Conservation (phyloP, 805 yeast genomes). For the Blastobotrys peoriensis region DNA sequence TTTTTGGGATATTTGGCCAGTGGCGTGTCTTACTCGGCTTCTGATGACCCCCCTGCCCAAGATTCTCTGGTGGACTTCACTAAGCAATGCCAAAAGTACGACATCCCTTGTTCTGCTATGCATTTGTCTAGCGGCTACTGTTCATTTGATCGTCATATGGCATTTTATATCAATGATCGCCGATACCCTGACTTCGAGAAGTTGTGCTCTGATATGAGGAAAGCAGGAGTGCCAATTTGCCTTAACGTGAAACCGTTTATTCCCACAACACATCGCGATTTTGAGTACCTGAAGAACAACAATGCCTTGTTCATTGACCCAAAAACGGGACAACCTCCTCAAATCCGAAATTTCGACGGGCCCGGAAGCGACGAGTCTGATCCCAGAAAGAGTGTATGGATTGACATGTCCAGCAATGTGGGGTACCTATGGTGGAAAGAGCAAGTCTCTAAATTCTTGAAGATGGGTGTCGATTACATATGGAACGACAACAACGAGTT, state of each 20-base stretch:
- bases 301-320: constrained; percentile 2
- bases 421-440: constrained; percentile 6
- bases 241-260: constrained; percentile 7
- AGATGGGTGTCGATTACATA: constrained; percentile 1
- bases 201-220: constrained; percentile 2
- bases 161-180: constrained; percentile 4
- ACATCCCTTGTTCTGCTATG: constrained; percentile 10
- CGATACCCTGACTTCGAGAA: constrained; percentile 7
- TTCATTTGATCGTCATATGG: constrained; percentile 1
- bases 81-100: constrained; percentile 1
- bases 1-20: constrained; percentile 9
- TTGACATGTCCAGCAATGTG: constrained; percentile 2
- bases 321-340: background rate
- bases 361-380: background rate
- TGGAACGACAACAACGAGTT: constrained; percentile 8
- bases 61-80: constrained; percentile 1
- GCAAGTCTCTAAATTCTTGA: background rate
- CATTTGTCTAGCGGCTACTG: constrained; percentile 9
- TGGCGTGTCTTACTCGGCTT: constrained; percentile 7
- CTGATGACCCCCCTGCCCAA: too few relatives aligned
- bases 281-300: constrained; percentile 1
- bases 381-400: constrained; percentile 2
- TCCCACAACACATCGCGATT: constrained; percentile 5
- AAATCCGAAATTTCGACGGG: constrained; percentile 1
- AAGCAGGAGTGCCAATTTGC: background rate